A percentile compares a stretch with the other conserved stretches of the same genome.
Evolutionary conservation across 306 rosid genomes (phyloP).

Genomic region (Boehmeria nivea): DNA sequence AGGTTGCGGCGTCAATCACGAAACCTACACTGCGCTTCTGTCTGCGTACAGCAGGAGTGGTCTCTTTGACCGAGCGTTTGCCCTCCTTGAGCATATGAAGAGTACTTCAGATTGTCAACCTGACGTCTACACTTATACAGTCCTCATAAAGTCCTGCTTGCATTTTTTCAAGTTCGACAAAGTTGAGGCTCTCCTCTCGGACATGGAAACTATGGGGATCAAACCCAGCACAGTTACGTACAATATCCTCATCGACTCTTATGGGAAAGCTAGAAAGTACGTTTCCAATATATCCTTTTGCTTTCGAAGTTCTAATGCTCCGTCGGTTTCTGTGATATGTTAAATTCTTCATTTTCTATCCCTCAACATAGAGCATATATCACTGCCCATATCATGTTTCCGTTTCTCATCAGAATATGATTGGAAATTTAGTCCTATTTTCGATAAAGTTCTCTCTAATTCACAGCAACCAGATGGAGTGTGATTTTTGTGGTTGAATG

Average conservation of each 20-base stretch:
- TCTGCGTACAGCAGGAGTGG: slow-evolving; percentile 90
- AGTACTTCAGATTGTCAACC: slow-evolving; percentile 64
- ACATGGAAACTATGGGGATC: slow-evolving; percentile 63
- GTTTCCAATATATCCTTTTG: slow-evolving; percentile 18
- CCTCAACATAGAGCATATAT: neutral
- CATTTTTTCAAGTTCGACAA: slow-evolving; percentile 66
- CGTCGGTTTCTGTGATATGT: slow-evolving; percentile 26
- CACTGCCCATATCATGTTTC: too few relatives aligned
- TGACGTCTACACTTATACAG: slow-evolving; percentile 84
- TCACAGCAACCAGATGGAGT: too few relatives aligned
- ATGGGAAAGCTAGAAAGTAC: slow-evolving; percentile 86
- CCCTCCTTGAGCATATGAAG: slow-evolving; percentile 75
- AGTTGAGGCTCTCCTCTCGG: slow-evolving; percentile 64
- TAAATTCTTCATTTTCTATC: neutral
- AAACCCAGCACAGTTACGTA: slow-evolving; percentile 81
- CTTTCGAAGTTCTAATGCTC: slow-evolving; percentile 6
- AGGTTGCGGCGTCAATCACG: slow-evolving; percentile 61
- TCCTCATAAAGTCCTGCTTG: slow-evolving; percentile 83
- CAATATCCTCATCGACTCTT: slow-evolving; percentile 80
- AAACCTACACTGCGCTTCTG: slow-evolving; percentile 79
- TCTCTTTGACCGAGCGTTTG: slow-evolving; percentile 70
- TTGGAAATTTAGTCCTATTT: too few relatives aligned
- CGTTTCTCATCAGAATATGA: too few relatives aligned
- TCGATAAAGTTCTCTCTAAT: too few relatives aligned
- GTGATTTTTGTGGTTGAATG: slow-evolving; percentile 4